Conservation (phyloP, 1,284 basidiomycete species). For the Marasmius tenuissimus region DNA sequence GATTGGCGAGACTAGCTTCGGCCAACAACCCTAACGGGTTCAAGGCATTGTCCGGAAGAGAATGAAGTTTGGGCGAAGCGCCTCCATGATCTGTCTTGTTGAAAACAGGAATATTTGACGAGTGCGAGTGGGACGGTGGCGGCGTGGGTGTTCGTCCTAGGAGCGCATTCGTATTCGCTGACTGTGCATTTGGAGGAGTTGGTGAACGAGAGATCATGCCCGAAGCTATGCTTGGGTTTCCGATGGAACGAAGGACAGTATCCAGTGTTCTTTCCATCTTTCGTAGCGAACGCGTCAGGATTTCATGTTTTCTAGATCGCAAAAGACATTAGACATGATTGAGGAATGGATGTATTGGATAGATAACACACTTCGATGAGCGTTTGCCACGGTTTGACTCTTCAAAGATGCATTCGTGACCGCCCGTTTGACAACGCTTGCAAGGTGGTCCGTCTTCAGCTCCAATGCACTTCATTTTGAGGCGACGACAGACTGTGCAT, state of each 20-base stretch:
- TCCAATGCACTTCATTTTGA: conserved; percentile 98
- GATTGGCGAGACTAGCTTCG: conserved; percentile 88
- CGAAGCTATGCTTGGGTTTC: conserved; percentile 75
- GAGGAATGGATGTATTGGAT: conserved; percentile 6
- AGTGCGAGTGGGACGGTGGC: conserved; percentile 30
- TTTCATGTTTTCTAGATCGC: conserved; percentile 79
- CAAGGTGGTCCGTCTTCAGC: conserved; percentile 92
- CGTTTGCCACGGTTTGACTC: conserved; percentile 93
- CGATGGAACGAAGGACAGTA: conserved; percentile 81
- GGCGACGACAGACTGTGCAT: conserved; percentile 90
- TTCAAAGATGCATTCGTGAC: conserved; percentile 92
- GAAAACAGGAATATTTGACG: conserved; percentile 23
- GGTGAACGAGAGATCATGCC: conserved; percentile 83
- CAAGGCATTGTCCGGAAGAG: conserved; percentile 86
- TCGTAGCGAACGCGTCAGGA: conserved; percentile 82
- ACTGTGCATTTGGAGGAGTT: conserved; percentile 57
- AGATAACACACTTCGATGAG: conserved; percentile 72
- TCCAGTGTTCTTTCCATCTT: conserved; percentile 94
- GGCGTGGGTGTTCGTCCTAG: conserved; percentile 58
- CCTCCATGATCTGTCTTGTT: conserved; percentile 33
- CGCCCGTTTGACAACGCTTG: conserved; percentile 78
- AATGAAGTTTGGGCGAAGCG: conserved; percentile 77
- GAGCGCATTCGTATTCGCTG: conserved; percentile 57
- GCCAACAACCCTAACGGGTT: conserved; percentile 90
- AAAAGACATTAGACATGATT: conserved; percentile 9